Evolutionary conservation across 768 basidiomycete genomes (phyloP), one percentile per base, ranked within the genome.

Genomic region (Leccinum obscurum): DNA sequence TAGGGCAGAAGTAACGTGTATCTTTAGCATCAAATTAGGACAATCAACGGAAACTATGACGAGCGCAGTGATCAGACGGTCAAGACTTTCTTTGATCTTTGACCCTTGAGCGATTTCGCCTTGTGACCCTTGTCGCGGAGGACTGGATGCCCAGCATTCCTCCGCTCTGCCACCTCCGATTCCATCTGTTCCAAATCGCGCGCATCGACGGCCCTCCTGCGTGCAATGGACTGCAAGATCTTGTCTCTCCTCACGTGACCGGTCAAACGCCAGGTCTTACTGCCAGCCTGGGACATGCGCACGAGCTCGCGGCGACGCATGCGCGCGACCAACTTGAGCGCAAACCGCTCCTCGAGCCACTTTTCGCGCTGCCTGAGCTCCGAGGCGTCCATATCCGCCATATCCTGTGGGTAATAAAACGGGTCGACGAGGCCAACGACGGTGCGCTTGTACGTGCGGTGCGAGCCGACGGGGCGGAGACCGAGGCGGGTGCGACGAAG

Each of bases 351-450:
- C 68, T 92, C 85, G 50, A 93, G 67, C 81, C 81, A 85, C 49
- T 83, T 77, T 74, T 86, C 79, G 26, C 87, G 79, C 64, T 79
- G 76, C 66, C 76, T 72, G 61, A 83, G 79, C 62, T 86, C 82
- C 53, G 79, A 74, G n/a, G 65, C 69, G 54, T 66, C 70, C 88
- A 96, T 90, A 72, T 93, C 93, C 68, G 90, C 92, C 61, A 87
- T 60, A 51, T 88, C 84, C 56, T 83, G 84, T 0, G 95, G 95
- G 71, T 94, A 96, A 78, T 95, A 93, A 80, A 98, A 98, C 2
- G 95, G 95, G 64, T 95, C 88, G 26, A 89, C 85, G 58, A 98
- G 82, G 30, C 95, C 95, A 22, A 98, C 93, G 37, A 96, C 87
- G 3, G 93, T 93, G 37, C 92, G 89, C 72, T 98, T 98, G 79